phyloP scores from a whole-genome alignment of 768 basidiomycete species.

The Tylopilus vinaceipallidus region DNA sequence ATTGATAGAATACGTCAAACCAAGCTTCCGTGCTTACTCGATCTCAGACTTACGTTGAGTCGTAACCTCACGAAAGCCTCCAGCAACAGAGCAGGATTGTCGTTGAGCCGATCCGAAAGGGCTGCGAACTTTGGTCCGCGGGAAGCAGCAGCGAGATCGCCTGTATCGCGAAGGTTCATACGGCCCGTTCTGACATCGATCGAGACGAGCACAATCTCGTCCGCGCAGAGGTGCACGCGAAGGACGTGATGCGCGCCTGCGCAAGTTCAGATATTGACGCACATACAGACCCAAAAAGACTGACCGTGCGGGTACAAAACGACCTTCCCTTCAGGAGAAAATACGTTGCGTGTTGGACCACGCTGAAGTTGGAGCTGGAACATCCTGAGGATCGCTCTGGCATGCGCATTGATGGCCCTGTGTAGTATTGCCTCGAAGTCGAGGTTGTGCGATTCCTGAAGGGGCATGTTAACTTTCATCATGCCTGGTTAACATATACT shows the following conservation, averaged over 20 bases:
- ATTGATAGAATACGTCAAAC: neutral
- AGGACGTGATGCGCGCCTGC: conserved; percentile 58
- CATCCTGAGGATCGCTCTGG: conserved; percentile 54
- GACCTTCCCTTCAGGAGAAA: conserved; percentile 61
- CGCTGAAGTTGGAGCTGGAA: conserved; percentile 56
- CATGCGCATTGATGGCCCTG: conserved; percentile 63
- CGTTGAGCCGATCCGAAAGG: conserved; percentile 64
- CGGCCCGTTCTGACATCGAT: conserved; percentile 81
- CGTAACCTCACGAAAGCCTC: conserved; percentile 59
- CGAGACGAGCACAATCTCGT: conserved; percentile 72
- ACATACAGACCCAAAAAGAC: conserved; percentile 1
- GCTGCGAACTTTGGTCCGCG: conserved; percentile 63
- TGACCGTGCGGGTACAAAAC: conserved; percentile 55
- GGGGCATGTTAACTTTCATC: neutral
- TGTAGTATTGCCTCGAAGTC: conserved; percentile 73
- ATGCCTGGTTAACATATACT: conserved; percentile 25
- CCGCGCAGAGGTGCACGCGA: conserved; percentile 68
- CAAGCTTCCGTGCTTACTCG: neutral
- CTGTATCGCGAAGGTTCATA: conserved; percentile 75
- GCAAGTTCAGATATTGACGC: conserved; percentile 3
- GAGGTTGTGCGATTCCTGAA: conserved; percentile 61
- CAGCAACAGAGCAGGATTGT: conserved; percentile 58
- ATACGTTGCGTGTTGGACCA: conserved; percentile 51
- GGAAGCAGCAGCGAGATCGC: conserved; percentile 73
- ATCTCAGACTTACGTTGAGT: conserved; percentile 48